Base-by-base conservation (phyloP, 495 filamentous ascomycete genomes). In the Elasticomyces elasticus region DNA sequence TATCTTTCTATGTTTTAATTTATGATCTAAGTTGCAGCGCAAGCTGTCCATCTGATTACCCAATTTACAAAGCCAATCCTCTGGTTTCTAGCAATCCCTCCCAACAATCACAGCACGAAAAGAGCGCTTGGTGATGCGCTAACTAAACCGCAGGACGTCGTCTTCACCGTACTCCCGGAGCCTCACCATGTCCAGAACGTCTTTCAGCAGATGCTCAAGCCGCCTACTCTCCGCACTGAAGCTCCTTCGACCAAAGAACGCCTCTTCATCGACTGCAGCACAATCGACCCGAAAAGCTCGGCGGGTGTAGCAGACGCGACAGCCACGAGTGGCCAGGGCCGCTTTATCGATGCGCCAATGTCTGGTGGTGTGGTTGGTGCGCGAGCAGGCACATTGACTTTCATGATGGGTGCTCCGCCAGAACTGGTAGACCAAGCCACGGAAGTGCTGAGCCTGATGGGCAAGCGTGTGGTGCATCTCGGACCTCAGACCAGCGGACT, bases 401-500 rank as follows among this genome's bases (percentile, higher is more conserved):
- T 78, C 70, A 94, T 96, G 89, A 75, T 96, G 56, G 90, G 90
- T 23, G 75, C 82, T 0, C 76, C 82, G 1, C 57, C 77, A 3
- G 51, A 69, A 1, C 62, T 86, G 0, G 68, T 95, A 9, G 68
- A 80, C 2, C 78, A 75, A 11, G 69, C 86, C 9, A 79, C 77
- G 33, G 71, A 75, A 0, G 73, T 89, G 12, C 71, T 96, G 5
- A 66, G 79, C 6, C 74, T 83, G 28, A 94, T 96, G 89, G 90
- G 90, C 15, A 82, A 82, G 60, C 83, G 82, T 19, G 79, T 87
- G 7, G 71, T 90, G 59, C 89, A 94, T 63, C 82, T 89, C 56
- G 90, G 90, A 0, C 73, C 74, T 0, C 88, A 89, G 42, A 87
- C 87, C 1, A 74, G 84, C 17, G 90, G 90, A 1, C 74, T 96